Percentiles rank a stretch among this genome's conserved stretches.
Evolutionary conservation across 2,329 filamentous ascomycete species (phyloP).

Genomic region (Epicoccum sorghinum): DNA sequence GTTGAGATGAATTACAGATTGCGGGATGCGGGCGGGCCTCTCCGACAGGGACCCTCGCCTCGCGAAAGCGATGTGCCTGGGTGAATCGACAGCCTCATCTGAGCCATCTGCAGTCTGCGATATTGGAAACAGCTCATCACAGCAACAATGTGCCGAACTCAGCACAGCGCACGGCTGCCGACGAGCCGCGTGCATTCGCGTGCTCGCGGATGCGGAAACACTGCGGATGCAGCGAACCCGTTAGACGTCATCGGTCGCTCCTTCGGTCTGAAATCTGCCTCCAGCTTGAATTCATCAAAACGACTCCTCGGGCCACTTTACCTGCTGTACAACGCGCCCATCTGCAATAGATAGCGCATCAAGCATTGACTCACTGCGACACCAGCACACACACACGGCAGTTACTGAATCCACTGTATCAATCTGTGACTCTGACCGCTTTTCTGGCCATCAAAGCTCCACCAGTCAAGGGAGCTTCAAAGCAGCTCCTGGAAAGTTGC

Average conservation of each 20-base stretch:
- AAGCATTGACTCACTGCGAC: constrained; percentile 28
- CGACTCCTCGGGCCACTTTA: constrained; percentile 6
- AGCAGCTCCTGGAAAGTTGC: constrained; percentile 21
- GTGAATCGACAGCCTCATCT: constrained; percentile 27
- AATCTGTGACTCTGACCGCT: constrained; percentile 30
- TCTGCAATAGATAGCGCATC: constrained; percentile 13
- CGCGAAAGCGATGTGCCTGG: constrained; percentile 1
- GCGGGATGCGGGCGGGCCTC: constrained; percentile 14
- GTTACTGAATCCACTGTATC: constrained; percentile 16
- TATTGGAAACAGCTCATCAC: constrained; percentile 31
- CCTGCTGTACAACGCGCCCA: constrained; percentile 13
- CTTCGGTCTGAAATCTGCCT: constrained; percentile 9
- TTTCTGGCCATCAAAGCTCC: constrained; percentile 27
- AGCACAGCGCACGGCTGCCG: constrained; percentile 26
- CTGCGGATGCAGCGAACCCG: constrained; percentile 1
- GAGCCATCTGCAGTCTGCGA: constrained; percentile 28
- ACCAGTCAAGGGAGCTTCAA: constrained; percentile 9
- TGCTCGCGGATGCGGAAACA: constrained; percentile 4
- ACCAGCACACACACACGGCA: constrained; percentile 15
- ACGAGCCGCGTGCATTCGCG: constrained; percentile 18
- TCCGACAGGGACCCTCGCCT: constrained; percentile 8
- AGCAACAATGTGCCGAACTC: constrained; percentile 4
- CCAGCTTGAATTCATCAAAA: constrained; percentile 19
- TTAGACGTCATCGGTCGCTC: constrained; percentile 17
- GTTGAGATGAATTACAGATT: constrained; percentile 15